Evolutionary conservation across 306 rosid species (phyloP).

Genomic region (Comarum palustre): DNA sequence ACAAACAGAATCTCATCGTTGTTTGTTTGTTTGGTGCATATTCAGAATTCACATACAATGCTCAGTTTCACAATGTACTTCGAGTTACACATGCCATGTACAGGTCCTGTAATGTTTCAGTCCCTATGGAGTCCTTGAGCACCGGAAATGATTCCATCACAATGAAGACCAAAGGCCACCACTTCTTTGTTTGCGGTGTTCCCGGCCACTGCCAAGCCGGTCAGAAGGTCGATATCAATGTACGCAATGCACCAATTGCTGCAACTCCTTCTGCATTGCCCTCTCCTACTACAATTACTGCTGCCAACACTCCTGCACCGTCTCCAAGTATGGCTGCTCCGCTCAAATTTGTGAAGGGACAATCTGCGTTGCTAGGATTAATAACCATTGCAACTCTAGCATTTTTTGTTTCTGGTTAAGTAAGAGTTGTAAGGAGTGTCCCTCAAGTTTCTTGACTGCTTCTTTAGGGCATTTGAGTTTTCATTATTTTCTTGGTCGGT

Average conservation of each 20-base stretch:
- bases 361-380: conserved; percentile 30
- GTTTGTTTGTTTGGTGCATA: not conserved
- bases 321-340: conserved; percentile 43
- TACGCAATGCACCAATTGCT: conserved; percentile 30
- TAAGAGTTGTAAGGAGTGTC: conserved; percentile 1
- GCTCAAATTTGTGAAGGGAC: conserved; percentile 22
- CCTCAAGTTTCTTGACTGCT: not conserved
- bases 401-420: conserved; percentile 23
- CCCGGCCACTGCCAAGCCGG: conserved; percentile 89
- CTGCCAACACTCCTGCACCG: conserved; percentile 38
- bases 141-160: conserved; percentile 73
- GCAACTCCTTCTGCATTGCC: conserved; percentile 29
- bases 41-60: conserved; percentile 59
- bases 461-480: not conserved
- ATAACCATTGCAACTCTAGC: conserved; percentile 32
- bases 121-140: conserved; percentile 57
- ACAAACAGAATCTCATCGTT: not conserved
- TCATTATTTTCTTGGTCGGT: not conserved
- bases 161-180: conserved; percentile 61
- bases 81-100: conserved; percentile 70
- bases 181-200: conserved; percentile 77
- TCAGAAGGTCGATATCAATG: conserved; percentile 73
- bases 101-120: conserved; percentile 64
- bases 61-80: conserved; percentile 81
- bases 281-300: conserved; percentile 31